These are phyloP conservation scores for Alternaria conjuncta DNA, from an alignment of 2,329 filamentous ascomycete species.

Conservation along the genomic window DNA sequence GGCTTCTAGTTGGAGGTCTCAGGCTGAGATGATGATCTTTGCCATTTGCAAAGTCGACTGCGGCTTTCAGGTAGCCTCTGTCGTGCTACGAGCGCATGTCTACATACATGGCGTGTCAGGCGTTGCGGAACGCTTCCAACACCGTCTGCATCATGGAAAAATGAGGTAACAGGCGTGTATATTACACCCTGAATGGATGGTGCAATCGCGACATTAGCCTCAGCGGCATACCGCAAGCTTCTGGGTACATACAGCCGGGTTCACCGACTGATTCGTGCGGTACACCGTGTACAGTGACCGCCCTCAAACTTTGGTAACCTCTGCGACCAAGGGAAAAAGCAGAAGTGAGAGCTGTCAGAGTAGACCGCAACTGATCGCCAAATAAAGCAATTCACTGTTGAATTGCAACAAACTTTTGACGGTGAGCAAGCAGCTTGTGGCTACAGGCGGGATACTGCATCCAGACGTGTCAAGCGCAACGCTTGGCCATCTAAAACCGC, in stretches of 20 bases:
- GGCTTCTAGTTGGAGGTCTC: conserved; percentile 17
- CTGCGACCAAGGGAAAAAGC: conserved; percentile 9
- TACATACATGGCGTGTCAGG: conserved; percentile 5
- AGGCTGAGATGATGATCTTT: conserved; percentile 18
- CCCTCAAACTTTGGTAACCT: not conserved
- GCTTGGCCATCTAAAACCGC: not conserved
- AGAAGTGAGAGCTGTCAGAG: conserved; percentile 11
- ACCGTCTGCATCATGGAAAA: conserved; percentile 13
- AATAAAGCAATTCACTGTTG: conserved; percentile 14
- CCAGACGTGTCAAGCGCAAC: conserved; percentile 8
- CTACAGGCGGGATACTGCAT: not conserved
- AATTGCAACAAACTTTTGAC: not conserved
- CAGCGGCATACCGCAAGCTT: conserved; percentile 5
- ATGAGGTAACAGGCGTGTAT: conserved; percentile 1
- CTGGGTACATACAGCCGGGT: not conserved
- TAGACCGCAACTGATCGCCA: conserved; percentile 23
- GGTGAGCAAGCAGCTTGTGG: not conserved
- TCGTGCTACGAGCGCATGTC: conserved; percentile 1
- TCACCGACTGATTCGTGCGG: conserved; percentile 5
- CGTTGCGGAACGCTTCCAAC: conserved; percentile 2
- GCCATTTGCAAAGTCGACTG: not conserved
- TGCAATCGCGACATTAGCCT: conserved; percentile 13
- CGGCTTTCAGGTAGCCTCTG: conserved; percentile 18
- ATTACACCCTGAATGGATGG: conserved; percentile 14
- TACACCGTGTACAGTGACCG: conserved; percentile 11